phyloP scores from a whole-genome alignment of 805 yeast genomes.

The Wickerhamiella cacticola region DNA sequence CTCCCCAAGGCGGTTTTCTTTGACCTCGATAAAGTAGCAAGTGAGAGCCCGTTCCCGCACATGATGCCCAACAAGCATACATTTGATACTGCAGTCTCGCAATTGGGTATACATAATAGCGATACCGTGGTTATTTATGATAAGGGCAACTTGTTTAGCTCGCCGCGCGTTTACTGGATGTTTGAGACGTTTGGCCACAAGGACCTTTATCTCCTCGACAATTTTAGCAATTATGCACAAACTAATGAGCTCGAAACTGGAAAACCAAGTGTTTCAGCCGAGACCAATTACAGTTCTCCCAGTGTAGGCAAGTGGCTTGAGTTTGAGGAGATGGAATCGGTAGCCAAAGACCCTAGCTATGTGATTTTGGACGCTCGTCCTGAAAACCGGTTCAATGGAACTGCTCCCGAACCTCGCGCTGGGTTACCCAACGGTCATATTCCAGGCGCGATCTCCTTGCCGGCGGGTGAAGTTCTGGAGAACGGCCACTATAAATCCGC shows the following conservation, averaged over 20 bases:
- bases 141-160: constrained; percentile 68
- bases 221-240: constrained; percentile 42
- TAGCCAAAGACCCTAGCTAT: constrained; percentile 34
- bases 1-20: constrained; percentile 58
- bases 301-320: constrained; percentile 29
- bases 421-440: constrained; percentile 85
- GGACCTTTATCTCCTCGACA: constrained; percentile 56
- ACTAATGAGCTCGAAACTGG: constrained; percentile 38
- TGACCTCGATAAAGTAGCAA: constrained; percentile 62
- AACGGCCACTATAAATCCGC: constrained; percentile 37
- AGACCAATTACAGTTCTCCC: constrained; percentile 21
- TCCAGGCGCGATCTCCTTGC: constrained; percentile 66
- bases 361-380: constrained; percentile 14
- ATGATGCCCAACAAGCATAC: constrained; percentile 61
- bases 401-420: constrained; percentile 76
- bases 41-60: constrained; percentile 66
- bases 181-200: constrained; percentile 68
- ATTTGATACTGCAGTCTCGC: constrained; percentile 38
- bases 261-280: constrained; percentile 17
- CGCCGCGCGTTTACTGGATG: constrained; percentile 91
- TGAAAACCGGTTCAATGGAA: constrained; percentile 59
- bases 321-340: constrained; percentile 51
- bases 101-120: constrained; percentile 26
- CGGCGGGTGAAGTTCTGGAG: constrained; percentile 53
- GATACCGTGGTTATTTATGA: constrained; percentile 76